phyloP scores from a whole-genome alignment of 2,329 filamentous ascomycete species.

The Fonsecaea nubica region DNA sequence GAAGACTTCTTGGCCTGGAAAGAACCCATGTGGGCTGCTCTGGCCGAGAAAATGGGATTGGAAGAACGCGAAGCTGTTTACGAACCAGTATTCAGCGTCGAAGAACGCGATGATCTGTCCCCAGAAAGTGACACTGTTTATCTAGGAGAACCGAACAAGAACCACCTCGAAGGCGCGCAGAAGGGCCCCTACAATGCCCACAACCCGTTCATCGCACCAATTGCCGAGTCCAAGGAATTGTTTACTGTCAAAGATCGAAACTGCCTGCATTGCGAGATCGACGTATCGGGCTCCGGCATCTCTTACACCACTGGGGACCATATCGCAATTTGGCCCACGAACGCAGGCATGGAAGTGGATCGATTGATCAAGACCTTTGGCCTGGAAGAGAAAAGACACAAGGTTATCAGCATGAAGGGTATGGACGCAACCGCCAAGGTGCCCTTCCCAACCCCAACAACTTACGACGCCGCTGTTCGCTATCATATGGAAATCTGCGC shows the following conservation, averaged over 20 bases:
- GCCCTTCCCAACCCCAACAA: constrained; percentile 95
- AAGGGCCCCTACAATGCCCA: constrained; percentile 95
- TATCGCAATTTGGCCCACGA: constrained; percentile 96
- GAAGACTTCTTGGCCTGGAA: constrained; percentile 99
- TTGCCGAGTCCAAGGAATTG: constrained; percentile 86
- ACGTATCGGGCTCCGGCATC: constrained; percentile 86
- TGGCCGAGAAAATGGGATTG: constrained; percentile 81
- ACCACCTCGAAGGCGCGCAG: constrained; percentile 82
- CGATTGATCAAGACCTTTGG: constrained; percentile 82
- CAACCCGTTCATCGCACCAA: constrained; percentile 95
- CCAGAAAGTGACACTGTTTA: constrained; percentile 83
- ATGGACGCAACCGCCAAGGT: constrained; percentile 96
- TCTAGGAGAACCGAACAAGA: constrained; percentile 93
- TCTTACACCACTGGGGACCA: constrained; percentile 97
- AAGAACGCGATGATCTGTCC: constrained; percentile 74
- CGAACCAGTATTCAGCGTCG: constrained; percentile 87
- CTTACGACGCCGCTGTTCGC: constrained; percentile 88
- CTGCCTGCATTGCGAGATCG: constrained; percentile 95
- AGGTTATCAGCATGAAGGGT: constrained; percentile 85
- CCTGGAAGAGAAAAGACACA: constrained; percentile 76
- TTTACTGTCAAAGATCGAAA: constrained; percentile 90
- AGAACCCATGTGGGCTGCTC: constrained; percentile 94
- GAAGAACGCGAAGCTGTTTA: constrained; percentile 97
- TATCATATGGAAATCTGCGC: constrained; percentile 98
- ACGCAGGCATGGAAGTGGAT: constrained; percentile 89